phyloP scores from a whole-genome alignment of 176 grass and related monocot genomes.

The Microstegium vimineum region DNA sequence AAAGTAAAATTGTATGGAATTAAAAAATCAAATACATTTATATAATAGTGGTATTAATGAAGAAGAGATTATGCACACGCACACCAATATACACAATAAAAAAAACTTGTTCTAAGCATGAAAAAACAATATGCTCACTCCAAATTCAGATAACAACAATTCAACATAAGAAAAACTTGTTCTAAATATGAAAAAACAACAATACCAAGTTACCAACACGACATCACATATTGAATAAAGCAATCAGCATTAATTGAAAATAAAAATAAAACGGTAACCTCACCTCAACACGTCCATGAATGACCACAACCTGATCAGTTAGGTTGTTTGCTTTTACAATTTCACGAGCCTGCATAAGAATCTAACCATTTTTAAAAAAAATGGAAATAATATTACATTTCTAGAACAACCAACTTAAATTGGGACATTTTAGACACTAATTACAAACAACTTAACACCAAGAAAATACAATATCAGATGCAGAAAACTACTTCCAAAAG shows the following conservation, averaged over 20 bases:
- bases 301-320: slow-evolving; percentile 60
- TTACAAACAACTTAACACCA: neutral
- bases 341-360: slow-evolving; percentile 56
- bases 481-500: neutral
- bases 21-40: neutral
- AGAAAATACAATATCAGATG: neutral
- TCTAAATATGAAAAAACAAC: neutral
- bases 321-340: slow-evolving; percentile 80
- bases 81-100: slow-evolving; percentile 10
- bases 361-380: too few relatives aligned
- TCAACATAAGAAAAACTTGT: neutral
- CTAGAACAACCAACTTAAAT: neutral
- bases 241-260: slow-evolving; percentile 2
- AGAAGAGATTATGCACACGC: neutral
- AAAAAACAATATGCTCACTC: neutral
- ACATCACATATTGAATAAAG: neutral
- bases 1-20: neutral
- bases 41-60: neutral
- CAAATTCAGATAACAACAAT: slow-evolving; percentile 15
- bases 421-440: neutral
- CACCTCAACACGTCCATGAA: slow-evolving; percentile 91
- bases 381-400: neutral
- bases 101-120: neutral
- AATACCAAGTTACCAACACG: neutral
- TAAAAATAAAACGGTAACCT: slow-evolving; percentile 33